phyloP scores from a whole-genome alignment of 2,329 filamentous ascomycete species.

The Cladorrhinum sp. region DNA sequence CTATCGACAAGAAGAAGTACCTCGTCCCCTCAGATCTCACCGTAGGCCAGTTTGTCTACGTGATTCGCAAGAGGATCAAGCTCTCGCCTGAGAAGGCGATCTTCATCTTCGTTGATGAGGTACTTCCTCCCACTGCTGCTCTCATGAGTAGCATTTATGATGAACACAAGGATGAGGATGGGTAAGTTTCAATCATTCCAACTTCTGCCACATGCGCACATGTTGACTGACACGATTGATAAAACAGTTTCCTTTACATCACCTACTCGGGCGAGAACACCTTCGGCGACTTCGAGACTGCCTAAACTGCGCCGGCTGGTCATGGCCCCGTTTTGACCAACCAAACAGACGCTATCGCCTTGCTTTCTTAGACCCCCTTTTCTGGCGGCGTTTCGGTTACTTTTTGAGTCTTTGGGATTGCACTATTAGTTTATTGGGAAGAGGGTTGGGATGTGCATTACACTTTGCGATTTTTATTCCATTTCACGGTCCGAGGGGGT shows the following conservation, averaged over 20 bases:
- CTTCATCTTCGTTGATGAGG: constrained; percentile 99
- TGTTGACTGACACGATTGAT: constrained; percentile 10
- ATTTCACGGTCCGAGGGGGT: constrained; percentile 5
- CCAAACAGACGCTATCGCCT: constrained; percentile 6
- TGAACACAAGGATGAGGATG: constrained; percentile 88
- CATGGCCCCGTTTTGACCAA: background rate
- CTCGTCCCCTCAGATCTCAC: constrained; percentile 96
- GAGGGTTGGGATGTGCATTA: constrained; percentile 18
- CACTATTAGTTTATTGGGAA: constrained; percentile 9
- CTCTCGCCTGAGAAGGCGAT: constrained; percentile 99
- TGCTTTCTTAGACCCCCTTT: constrained; percentile 16
- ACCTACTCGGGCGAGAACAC: constrained; percentile 99
- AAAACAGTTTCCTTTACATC: constrained; percentile 86
- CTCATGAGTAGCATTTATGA: constrained; percentile 99
- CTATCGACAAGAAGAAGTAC: constrained; percentile 99
- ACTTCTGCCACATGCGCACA: background rate
- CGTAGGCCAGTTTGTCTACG: constrained; percentile 97
- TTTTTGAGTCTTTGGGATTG: constrained; percentile 15
- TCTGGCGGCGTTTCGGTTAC: constrained; percentile 22
- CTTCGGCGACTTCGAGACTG: constrained; percentile 62
- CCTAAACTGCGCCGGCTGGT: constrained; percentile 28
- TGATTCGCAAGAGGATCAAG: constrained; percentile 99
- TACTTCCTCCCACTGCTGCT: constrained; percentile 90
- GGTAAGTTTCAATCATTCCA: constrained; percentile 44
- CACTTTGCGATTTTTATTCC: constrained; percentile 9